These are phyloP conservation scores for Coemansia furcata DNA, from an alignment of 192 early-diverging fungal species.

Conservation along the genomic window DNA sequence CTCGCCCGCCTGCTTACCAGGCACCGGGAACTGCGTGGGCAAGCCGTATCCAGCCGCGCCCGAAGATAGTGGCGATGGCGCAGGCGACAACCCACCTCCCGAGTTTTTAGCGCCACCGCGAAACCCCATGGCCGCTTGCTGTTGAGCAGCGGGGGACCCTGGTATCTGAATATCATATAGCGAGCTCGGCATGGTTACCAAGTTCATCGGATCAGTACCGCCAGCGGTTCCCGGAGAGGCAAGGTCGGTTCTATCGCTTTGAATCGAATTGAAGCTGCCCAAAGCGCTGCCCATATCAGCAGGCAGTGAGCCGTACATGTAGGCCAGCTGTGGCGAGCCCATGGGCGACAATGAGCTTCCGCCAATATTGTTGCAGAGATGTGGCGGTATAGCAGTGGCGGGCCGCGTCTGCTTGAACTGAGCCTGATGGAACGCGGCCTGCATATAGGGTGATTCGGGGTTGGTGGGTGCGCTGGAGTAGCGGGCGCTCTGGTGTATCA, in stretches of 20 bases:
- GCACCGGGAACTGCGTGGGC: not conserved
- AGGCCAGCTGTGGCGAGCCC: conserved; percentile 8
- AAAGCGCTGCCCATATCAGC: conserved; percentile 8
- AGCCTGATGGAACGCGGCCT: not conserved
- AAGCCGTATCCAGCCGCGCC: not conserved
- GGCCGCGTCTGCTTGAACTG: conserved; percentile 3
- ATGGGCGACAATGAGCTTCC: not conserved
- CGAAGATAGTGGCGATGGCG: not conserved
- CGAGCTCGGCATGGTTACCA: not conserved
- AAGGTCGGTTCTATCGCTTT: conserved; percentile 8
- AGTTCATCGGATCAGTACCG: not conserved
- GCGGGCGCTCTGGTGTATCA: not conserved
- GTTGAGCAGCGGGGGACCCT: not conserved
- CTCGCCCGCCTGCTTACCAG: not conserved
- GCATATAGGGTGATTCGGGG: not conserved
- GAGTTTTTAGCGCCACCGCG: not conserved
- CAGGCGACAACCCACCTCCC: not conserved
- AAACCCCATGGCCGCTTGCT: not conserved
- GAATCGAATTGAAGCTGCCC: conserved; percentile 16
- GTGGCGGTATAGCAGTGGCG: conserved; percentile 35
- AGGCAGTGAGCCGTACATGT: conserved; percentile 8
- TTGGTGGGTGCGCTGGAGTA: conserved; percentile 10
- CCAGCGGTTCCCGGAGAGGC: not conserved
- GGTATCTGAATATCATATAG: conserved; percentile 12
- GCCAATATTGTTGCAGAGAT: conserved; percentile 11